phyloP scores from a whole-genome alignment of 2,329 filamentous ascomycete species.

The Penicillium sp. region DNA sequence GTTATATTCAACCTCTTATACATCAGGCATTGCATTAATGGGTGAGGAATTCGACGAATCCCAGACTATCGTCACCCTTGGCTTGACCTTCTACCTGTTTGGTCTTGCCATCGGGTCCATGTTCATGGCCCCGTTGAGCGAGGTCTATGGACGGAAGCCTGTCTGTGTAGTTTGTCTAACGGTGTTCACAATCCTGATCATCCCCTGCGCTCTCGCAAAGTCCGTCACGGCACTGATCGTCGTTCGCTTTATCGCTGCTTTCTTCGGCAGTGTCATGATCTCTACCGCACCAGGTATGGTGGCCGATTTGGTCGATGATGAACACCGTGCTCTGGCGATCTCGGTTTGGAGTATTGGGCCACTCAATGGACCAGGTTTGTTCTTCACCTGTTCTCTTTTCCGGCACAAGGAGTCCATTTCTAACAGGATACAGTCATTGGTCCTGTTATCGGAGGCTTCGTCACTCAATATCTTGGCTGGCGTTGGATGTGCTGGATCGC shows the following conservation, averaged over 20 bases:
- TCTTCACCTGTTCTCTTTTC: background rate
- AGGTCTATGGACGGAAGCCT: slow-evolving; percentile 47
- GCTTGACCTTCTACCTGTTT: slow-evolving; percentile 74
- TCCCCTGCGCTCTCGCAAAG: slow-evolving; percentile 69
- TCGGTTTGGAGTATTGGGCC: slow-evolving; percentile 81
- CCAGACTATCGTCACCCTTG: slow-evolving; percentile 65
- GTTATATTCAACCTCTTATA: slow-evolving; percentile 76
- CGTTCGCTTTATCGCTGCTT: slow-evolving; percentile 69
- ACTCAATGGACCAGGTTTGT: slow-evolving; percentile 65
- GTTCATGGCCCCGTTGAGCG: slow-evolving; percentile 66
- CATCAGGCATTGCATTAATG: slow-evolving; percentile 67
- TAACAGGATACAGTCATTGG: slow-evolving; percentile 47
- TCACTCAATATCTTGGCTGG: slow-evolving; percentile 71
- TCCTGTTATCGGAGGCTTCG: slow-evolving; percentile 77
- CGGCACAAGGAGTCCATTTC: background rate
- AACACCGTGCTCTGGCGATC: slow-evolving; percentile 78
- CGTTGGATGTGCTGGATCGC: slow-evolving; percentile 82
- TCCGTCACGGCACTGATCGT: slow-evolving; percentile 68
- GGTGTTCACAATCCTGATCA: slow-evolving; percentile 65
- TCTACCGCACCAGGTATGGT: slow-evolving; percentile 79
- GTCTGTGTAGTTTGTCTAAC: slow-evolving; percentile 67
- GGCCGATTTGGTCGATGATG: slow-evolving; percentile 76
- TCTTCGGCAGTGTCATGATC: slow-evolving; percentile 77
- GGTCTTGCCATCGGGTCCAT: slow-evolving; percentile 71
- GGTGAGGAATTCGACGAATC: slow-evolving; percentile 61